A percentile compares a stretch with the other conserved stretches of the same genome.
These are phyloP conservation scores for Sporisorium iseilematis-ciliati DNA, from an alignment of 1,284 basidiomycete genomes.

Conservation along the genomic window DNA sequence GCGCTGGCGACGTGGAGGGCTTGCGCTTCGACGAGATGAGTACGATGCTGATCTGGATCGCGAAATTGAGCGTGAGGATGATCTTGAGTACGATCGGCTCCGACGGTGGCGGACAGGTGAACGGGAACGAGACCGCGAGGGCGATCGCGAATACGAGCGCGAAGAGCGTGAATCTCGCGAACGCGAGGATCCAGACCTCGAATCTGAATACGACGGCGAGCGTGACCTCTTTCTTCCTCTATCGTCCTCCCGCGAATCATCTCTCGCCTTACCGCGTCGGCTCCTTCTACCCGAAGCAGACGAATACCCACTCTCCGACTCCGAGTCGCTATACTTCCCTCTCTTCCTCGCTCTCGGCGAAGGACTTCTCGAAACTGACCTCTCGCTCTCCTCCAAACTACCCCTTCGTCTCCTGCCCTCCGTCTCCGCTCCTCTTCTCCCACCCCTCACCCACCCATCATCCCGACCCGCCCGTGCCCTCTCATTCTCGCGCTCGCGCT, in stretches of 20 bases:
- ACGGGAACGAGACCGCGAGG: constrained; percentile 51
- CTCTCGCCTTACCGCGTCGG: constrained; percentile 3
- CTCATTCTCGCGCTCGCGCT: constrained; percentile 23
- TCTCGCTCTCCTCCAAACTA: constrained; percentile 22
- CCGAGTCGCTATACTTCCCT: constrained; percentile 11
- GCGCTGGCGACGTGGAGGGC: constrained; percentile 2
- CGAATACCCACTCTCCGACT: constrained; percentile 14
- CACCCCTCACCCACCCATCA: constrained; percentile 17
- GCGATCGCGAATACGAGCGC: constrained; percentile 31
- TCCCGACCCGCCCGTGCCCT: constrained; percentile 38
- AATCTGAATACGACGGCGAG: constrained; percentile 13
- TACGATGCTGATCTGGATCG: constrained; percentile 9
- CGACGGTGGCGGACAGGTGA: constrained; percentile 9
- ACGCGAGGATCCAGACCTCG: constrained; percentile 20
- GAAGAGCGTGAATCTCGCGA: constrained; percentile 28
- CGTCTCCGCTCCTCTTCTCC: neutral
- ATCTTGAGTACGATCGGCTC: constrained; percentile 5
- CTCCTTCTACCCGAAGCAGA: constrained; percentile 13
- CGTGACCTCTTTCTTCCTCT: constrained; percentile 17
- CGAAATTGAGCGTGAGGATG: constrained; percentile 11
- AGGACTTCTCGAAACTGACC: constrained; percentile 19
- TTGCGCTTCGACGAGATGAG: constrained; percentile 13
- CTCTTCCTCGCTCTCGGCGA: constrained; percentile 28
- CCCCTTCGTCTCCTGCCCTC: constrained; percentile 1
- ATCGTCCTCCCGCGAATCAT: neutral